Evolutionary conservation across 192 early-diverging fungal species (phyloP).

Genomic region (Geranomyces variabilis): DNA sequence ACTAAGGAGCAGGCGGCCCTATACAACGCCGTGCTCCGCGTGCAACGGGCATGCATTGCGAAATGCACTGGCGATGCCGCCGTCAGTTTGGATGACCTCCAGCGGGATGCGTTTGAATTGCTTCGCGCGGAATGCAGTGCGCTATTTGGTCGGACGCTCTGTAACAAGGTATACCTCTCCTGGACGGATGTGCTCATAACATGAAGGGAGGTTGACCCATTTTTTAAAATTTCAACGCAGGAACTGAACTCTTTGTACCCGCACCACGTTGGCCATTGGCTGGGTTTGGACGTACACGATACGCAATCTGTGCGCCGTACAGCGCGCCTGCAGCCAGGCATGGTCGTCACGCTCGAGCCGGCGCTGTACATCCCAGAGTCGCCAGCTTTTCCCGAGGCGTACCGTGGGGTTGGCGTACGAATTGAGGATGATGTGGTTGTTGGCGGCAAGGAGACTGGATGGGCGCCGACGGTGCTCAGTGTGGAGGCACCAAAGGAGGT

Average conservation of each 20-base stretch:
- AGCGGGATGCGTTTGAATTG: constrained; percentile 69
- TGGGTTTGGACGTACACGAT: constrained; percentile 97
- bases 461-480: constrained; percentile 70
- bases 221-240: constrained; percentile 34
- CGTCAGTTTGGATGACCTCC: constrained; percentile 82
- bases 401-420: constrained; percentile 88
- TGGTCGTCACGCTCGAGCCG: constrained; percentile 96
- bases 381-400: constrained; percentile 72
- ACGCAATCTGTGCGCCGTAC: constrained; percentile 73
- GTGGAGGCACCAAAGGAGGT: constrained; percentile 81
- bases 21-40: constrained; percentile 81
- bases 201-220: not conserved
- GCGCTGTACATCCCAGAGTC: constrained; percentile 84
- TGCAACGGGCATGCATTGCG: constrained; percentile 81
- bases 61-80: constrained; percentile 51
- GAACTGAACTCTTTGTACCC: constrained; percentile 87
- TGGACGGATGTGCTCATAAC: not conserved
- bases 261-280: constrained; percentile 93
- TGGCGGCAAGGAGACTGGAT: constrained; percentile 54
- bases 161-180: not conserved
- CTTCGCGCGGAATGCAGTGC: constrained; percentile 72
- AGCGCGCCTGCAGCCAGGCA: constrained; percentile 69
- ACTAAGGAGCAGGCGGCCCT: constrained; percentile 76
- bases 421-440: constrained; percentile 96
- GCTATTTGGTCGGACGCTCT: constrained; percentile 50